Percentiles rank a stretch among this genome's conserved stretches.
Evolutionary conservation across 2,329 filamentous ascomycete genomes (phyloP).

Genomic region (Penicillium sp.): DNA sequence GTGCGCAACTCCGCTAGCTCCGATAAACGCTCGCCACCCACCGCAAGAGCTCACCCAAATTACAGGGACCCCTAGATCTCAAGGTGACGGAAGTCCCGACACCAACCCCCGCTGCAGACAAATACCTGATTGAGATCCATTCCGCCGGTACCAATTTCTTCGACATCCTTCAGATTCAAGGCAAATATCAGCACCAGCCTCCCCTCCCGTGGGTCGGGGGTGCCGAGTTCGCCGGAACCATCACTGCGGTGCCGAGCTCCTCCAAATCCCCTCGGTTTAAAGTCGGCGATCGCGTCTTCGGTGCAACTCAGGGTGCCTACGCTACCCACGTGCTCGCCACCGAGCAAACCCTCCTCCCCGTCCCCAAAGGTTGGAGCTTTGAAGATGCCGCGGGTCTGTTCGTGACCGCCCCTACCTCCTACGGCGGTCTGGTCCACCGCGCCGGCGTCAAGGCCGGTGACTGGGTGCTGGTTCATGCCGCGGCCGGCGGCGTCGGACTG

Average conservation of each 20-base stretch:
- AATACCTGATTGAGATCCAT: slow-evolving; percentile 86
- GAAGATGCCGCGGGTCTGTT: slow-evolving; percentile 84
- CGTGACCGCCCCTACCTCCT: slow-evolving; percentile 87
- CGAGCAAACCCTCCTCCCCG: slow-evolving; percentile 67
- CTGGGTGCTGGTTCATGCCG: slow-evolving; percentile 85
- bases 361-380: slow-evolving; percentile 80
- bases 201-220: slow-evolving; percentile 85
- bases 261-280: slow-evolving; percentile 61
- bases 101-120: slow-evolving; percentile 65
- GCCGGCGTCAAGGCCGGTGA: slow-evolving; percentile 77
- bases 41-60: neutral
- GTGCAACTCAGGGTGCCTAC: slow-evolving; percentile 81
- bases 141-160: slow-evolving; percentile 94
- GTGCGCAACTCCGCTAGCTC: slow-evolving; percentile 40
- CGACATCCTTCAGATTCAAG: slow-evolving; percentile 90
- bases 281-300: slow-evolving; percentile 80
- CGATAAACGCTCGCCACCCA: slow-evolving; percentile 3
- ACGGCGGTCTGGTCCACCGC: slow-evolving; percentile 75
- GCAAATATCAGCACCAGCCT: slow-evolving; percentile 92
- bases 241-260: slow-evolving; percentile 64
- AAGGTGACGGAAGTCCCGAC: slow-evolving; percentile 71
- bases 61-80: slow-evolving; percentile 74
- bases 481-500: slow-evolving; percentile 85
- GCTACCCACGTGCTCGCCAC: slow-evolving; percentile 69
- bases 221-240: slow-evolving; percentile 78